phyloP scores from a whole-genome alignment of 768 basidiomycete genomes.

The Russula olivacea region DNA sequence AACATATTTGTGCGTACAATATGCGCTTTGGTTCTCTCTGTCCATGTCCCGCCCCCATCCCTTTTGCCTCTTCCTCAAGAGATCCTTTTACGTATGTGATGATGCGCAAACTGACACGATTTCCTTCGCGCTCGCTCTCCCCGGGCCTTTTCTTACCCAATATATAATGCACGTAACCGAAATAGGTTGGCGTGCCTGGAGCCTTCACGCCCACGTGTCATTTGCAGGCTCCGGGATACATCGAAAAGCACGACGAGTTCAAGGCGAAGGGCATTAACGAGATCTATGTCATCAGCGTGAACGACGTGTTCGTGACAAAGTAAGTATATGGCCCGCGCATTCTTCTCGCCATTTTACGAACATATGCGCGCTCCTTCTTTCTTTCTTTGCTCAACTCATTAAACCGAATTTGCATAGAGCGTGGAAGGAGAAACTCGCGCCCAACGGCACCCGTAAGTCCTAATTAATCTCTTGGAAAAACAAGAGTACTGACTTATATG shows the following conservation, averaged over 20 bases:
- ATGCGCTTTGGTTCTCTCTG: neutral
- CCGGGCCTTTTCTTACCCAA: neutral
- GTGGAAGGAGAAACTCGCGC: conserved; percentile 59
- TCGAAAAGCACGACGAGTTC: conserved; percentile 61
- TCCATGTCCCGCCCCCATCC: neutral
- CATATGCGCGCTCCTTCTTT: neutral
- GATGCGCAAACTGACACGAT: neutral
- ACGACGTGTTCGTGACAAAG: conserved; percentile 65
- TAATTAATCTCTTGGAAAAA: neutral
- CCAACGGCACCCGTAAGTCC: conserved; percentile 45
- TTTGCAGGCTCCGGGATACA: conserved; percentile 38
- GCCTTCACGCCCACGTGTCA: conserved; percentile 25
- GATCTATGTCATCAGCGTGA: conserved; percentile 69
- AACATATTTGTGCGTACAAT: conserved; percentile 19
- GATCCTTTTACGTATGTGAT: neutral
- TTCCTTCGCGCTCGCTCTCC: neutral
- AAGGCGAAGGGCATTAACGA: conserved; percentile 68
- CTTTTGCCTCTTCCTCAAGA: too few relatives aligned
- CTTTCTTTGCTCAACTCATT: neutral
- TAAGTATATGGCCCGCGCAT: neutral
- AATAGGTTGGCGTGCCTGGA: conserved; percentile 23
- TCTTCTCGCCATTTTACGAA: too few relatives aligned
- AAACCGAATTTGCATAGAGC: conserved; percentile 34
- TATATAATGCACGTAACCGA: too few relatives aligned
- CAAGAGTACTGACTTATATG: neutral